These are phyloP conservation scores for Neofusicoccum parvum DNA, from an alignment of 2,329 filamentous ascomycete genomes.

Conservation along the genomic window DNA sequence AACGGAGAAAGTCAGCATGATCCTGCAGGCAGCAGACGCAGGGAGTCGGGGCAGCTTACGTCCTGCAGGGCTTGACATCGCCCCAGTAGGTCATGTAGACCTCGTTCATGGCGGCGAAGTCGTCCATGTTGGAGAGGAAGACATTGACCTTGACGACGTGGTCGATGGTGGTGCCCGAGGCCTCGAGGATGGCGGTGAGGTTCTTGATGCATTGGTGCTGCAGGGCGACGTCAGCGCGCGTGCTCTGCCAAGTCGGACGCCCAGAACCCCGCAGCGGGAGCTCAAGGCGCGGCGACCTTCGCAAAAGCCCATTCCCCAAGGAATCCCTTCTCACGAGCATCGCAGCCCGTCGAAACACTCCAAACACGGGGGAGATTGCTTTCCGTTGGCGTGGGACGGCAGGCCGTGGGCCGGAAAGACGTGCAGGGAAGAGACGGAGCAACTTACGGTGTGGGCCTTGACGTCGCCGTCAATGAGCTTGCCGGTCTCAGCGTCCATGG, in stretches of 20 bases:
- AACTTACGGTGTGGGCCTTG: constrained; percentile 16
- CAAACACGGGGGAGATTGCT: neutral
- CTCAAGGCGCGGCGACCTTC: no score
- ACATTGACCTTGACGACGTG: constrained; percentile 37
- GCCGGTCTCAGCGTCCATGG: constrained; percentile 11
- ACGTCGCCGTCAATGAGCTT: constrained; percentile 20
- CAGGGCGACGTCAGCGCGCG: neutral
- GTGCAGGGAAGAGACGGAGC: neutral
- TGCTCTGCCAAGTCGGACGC: neutral
- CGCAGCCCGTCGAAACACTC: no score
- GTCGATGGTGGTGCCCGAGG: constrained; percentile 31
- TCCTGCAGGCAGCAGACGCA: no score
- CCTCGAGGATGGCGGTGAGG: constrained; percentile 27
- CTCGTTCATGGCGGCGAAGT: constrained; percentile 35
- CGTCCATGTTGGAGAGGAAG: constrained; percentile 33
- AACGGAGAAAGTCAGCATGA: neutral
- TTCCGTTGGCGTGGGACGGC: neutral
- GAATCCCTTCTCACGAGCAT: no score
- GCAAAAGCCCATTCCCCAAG: no score
- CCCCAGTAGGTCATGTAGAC: constrained; percentile 31
- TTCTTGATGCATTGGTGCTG: constrained; percentile 21
- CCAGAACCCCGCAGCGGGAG: neutral
- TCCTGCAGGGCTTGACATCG: constrained; percentile 20
- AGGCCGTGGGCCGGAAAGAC: neutral
- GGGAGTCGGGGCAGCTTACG: neutral